Conservation (phyloP, 768 basidiomycete species). For the Boletus pseudo-olivaceus region DNA sequence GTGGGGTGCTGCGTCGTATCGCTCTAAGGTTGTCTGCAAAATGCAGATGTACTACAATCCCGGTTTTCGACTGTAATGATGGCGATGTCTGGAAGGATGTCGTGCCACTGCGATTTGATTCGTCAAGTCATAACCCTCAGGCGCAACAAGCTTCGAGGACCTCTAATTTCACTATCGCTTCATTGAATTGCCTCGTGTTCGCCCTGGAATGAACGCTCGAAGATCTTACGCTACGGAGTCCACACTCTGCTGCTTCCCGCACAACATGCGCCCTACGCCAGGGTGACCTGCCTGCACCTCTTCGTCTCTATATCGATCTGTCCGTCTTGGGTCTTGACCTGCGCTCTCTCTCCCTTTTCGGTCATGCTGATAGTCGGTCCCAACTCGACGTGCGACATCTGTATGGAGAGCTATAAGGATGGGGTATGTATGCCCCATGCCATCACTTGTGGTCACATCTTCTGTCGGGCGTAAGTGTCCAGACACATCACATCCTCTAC, state of each 20-base stretch:
- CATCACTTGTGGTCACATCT: constrained; percentile 12
- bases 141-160: no score
- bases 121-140: no score
- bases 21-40: no score
- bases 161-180: no score
- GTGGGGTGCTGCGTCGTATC: no score
- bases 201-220: not conserved
- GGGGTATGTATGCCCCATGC: not conserved
- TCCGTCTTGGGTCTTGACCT: not conserved
- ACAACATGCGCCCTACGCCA: constrained; percentile 3
- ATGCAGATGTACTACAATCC: no score
- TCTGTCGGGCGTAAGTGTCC: constrained; percentile 11
- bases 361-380: constrained; percentile 11
- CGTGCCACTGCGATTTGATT: no score
- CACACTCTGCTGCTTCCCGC: not conserved
- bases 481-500: not conserved
- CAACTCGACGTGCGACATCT: constrained; percentile 14
- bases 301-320: not conserved
- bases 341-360: not conserved
- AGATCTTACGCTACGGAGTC: not conserved
- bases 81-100: no score
- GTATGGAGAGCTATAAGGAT: constrained; percentile 6
- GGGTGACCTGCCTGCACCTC: no score
- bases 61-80: no score
- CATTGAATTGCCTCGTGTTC: no score